phyloP scores from a whole-genome alignment of 2,329 filamentous ascomycete species.

The Colletotrichum sp. region DNA sequence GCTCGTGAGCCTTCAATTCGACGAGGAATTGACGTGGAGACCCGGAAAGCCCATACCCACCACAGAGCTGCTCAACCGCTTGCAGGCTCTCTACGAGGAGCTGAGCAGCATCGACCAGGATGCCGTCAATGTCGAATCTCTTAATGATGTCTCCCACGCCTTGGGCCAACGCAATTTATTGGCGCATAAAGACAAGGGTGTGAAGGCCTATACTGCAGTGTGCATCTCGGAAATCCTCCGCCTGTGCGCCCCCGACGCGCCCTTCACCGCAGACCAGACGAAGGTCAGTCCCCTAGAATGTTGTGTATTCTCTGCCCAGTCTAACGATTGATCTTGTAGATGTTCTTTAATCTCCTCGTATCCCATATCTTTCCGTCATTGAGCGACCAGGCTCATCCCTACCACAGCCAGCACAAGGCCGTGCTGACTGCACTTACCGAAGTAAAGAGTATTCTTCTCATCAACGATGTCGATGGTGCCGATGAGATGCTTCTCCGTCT shows the following conservation, averaged over 20 bases:
- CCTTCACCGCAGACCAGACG: slow-evolving; percentile 87
- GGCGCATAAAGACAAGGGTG: slow-evolving; percentile 90
- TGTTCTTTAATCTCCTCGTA: slow-evolving; percentile 91
- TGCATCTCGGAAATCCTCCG: slow-evolving; percentile 93
- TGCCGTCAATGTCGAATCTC: slow-evolving; percentile 80
- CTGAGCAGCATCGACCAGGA: slow-evolving; percentile 88
- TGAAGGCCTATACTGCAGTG: slow-evolving; percentile 86
- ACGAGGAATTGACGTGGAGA: slow-evolving; percentile 87
- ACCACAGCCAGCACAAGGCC: slow-evolving; percentile 92
- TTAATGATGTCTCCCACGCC: slow-evolving; percentile 83
- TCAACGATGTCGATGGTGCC: slow-evolving; percentile 84
- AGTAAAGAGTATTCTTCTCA: slow-evolving; percentile 91
- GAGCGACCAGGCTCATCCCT: slow-evolving; percentile 84
- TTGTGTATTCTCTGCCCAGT: neutral
- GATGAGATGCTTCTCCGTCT: slow-evolving; percentile 81
- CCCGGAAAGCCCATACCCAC: slow-evolving; percentile 89
- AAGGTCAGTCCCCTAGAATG: slow-evolving; percentile 65
- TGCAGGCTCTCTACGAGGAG: slow-evolving; percentile 83
- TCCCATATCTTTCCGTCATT: slow-evolving; percentile 83
- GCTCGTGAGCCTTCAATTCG: slow-evolving; percentile 70
- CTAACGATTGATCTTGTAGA: slow-evolving; percentile 54
- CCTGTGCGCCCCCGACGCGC: slow-evolving; percentile 92
- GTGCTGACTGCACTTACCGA: slow-evolving; percentile 88
- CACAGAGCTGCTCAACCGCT: slow-evolving; percentile 78
- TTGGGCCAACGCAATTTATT: slow-evolving; percentile 83